phyloP scores from a whole-genome alignment of 805 yeast species.

The Saturnispora mendoncae region DNA sequence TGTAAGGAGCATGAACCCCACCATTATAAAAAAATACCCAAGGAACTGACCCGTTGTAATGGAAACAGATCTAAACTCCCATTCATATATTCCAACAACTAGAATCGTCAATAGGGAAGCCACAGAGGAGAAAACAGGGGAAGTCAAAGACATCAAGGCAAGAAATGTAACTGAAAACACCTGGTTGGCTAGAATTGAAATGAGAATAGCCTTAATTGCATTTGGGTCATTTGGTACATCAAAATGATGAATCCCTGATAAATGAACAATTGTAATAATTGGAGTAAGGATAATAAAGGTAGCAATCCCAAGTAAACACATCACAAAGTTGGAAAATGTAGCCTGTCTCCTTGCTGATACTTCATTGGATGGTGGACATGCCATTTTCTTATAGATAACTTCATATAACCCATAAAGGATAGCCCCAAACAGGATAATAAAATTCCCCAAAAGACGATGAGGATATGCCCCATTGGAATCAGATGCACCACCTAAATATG shows the following conservation, averaged over 20 bases:
- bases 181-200: slow-evolving; percentile 56
- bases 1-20: slow-evolving; percentile 61
- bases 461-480: slow-evolving; percentile 35
- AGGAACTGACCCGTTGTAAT: slow-evolving; percentile 47
- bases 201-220: slow-evolving; percentile 36
- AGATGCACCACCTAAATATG: slow-evolving; percentile 45
- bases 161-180: slow-evolving; percentile 64
- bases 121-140: slow-evolving; percentile 72
- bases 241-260: slow-evolving; percentile 50
- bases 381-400: slow-evolving; percentile 65
- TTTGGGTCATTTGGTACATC: slow-evolving; percentile 36
- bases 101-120: slow-evolving; percentile 59
- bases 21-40: slow-evolving; percentile 62
- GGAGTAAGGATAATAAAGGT: slow-evolving; percentile 45
- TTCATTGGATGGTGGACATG: slow-evolving; percentile 64
- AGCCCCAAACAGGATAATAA: slow-evolving; percentile 66
- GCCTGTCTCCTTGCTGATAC: slow-evolving; percentile 61
- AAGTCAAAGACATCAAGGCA: slow-evolving; percentile 72
- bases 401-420: slow-evolving; percentile 75
- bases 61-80: slow-evolving; percentile 52
- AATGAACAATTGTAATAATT: slow-evolving; percentile 39
- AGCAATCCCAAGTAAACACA: slow-evolving; percentile 54
- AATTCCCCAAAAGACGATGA: slow-evolving; percentile 56
- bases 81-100: slow-evolving; percentile 70
- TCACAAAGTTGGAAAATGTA: slow-evolving; percentile 70